phyloP scores from a whole-genome alignment of 805 yeast genomes.

The Sugiyamaella chiloensis region DNA sequence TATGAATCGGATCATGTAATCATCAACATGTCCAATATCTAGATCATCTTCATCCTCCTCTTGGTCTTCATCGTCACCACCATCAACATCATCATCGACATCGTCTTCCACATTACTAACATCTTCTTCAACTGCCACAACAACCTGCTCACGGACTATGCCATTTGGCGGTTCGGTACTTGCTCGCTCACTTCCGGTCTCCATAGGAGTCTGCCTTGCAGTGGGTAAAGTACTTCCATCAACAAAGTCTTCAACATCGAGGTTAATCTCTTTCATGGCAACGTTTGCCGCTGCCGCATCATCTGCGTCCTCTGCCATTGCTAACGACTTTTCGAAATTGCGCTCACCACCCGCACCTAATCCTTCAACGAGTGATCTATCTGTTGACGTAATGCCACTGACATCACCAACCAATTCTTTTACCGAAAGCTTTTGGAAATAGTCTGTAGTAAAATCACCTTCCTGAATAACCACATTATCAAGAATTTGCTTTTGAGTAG shows the following conservation, averaged over 20 bases:
- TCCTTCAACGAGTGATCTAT: slow-evolving; percentile 31
- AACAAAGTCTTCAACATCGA: slow-evolving; percentile 83
- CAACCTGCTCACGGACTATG: slow-evolving; percentile 27
- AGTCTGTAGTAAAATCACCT: slow-evolving; percentile 97
- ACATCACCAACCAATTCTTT: slow-evolving; percentile 76
- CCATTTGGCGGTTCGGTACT: slow-evolving; percentile 9
- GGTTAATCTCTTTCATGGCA: slow-evolving; percentile 80
- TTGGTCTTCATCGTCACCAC: slow-evolving; percentile 9
- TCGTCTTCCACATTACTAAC: background rate
- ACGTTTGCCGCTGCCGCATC: slow-evolving; percentile 73
- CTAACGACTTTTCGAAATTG: slow-evolving; percentile 56
- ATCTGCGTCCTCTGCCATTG: slow-evolving; percentile 92
- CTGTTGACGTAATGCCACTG: slow-evolving; percentile 35
- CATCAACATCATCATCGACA: slow-evolving; percentile 8
- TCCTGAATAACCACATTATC: slow-evolving; percentile 96
- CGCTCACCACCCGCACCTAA: slow-evolving; percentile 27
- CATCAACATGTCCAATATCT: slow-evolving; percentile 74
- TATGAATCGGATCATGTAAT: slow-evolving; percentile 89
- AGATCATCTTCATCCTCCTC: slow-evolving; percentile 54
- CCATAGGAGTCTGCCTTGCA: slow-evolving; percentile 6
- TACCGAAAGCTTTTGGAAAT: slow-evolving; percentile 82
- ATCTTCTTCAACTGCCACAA: slow-evolving; percentile 24
- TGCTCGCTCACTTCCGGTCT: slow-evolving; percentile 13
- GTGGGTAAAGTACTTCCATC: slow-evolving; percentile 34
- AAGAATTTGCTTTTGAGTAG: slow-evolving; percentile 88